Conservation (phyloP, 805 yeast species). For the Candida maltosa region DNA sequence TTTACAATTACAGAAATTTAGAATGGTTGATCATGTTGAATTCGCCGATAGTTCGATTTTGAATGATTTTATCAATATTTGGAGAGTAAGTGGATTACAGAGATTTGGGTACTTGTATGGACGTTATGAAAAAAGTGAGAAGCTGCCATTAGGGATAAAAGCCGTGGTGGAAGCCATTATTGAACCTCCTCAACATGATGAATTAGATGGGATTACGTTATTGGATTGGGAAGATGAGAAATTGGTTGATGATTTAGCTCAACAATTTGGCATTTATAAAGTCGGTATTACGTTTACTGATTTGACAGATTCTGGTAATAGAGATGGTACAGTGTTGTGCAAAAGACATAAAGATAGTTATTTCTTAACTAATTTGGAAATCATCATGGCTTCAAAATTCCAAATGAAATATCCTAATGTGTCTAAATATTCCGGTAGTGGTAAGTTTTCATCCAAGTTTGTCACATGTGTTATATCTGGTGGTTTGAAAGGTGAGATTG, state of each 20-base stretch:
- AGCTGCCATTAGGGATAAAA: slow-evolving; percentile 89
- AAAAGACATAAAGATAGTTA: slow-evolving; percentile 91
- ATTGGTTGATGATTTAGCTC: slow-evolving; percentile 52
- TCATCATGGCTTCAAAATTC: slow-evolving; percentile 74
- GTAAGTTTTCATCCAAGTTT: slow-evolving; percentile 79
- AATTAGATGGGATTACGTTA: slow-evolving; percentile 76
- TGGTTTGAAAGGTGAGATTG: slow-evolving; percentile 84
- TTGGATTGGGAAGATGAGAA: slow-evolving; percentile 54
- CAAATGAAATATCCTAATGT: slow-evolving; percentile 65
- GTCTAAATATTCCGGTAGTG: slow-evolving; percentile 60
- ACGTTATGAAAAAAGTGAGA: slow-evolving; percentile 68
- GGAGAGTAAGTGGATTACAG: slow-evolving; percentile 89
- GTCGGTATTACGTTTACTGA: slow-evolving; percentile 91
- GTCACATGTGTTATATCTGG: slow-evolving; percentile 94
- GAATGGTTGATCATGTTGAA: slow-evolving; percentile 98
- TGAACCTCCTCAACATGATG: slow-evolving; percentile 88
- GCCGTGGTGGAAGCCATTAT: slow-evolving; percentile 92
- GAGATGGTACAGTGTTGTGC: slow-evolving; percentile 86
- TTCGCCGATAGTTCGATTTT: slow-evolving; percentile 71
- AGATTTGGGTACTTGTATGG: slow-evolving; percentile 87
- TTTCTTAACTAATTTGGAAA: slow-evolving; percentile 85
- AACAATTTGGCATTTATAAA: slow-evolving; percentile 57
- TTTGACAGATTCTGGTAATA: slow-evolving; percentile 78
- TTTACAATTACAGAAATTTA: slow-evolving; percentile 79
- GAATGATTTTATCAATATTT: slow-evolving; percentile 80